Conservation (phyloP, 148 eudicot species). For the Vaccinium corymbosum region DNA sequence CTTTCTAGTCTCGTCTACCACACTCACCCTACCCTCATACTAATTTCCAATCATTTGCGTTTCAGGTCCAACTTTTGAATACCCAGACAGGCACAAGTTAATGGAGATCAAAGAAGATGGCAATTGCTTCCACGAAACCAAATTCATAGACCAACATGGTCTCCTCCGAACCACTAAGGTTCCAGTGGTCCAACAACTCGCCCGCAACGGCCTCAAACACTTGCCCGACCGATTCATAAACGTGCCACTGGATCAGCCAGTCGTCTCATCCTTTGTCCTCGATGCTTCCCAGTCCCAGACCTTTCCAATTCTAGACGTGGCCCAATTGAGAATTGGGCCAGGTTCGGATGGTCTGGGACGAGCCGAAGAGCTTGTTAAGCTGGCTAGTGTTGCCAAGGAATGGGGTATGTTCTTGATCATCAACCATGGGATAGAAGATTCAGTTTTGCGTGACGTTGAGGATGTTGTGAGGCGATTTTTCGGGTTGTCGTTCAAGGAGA, state of each 20-base stretch:
- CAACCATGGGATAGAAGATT: conserved; percentile 23
- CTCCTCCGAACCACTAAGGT: conserved; percentile 15
- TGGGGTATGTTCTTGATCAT: conserved; percentile 23
- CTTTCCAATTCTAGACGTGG: conserved; percentile 18
- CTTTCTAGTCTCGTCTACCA: too few relatives aligned
- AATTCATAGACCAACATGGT: conserved; percentile 22
- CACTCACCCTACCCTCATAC: too few relatives aligned
- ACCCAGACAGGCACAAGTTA: neutral
- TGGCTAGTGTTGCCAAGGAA: conserved; percentile 13
- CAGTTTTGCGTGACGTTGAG: conserved; percentile 13
- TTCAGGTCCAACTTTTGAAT: neutral
- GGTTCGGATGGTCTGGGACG: neutral
- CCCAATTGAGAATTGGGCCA: neutral
- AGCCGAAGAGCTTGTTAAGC: conserved; percentile 22
- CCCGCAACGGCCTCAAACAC: conserved; percentile 13
- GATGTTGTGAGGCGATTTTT: conserved; percentile 25
- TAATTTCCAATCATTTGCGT: neutral
- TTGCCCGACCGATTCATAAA: conserved; percentile 15
- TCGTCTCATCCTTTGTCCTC: neutral
- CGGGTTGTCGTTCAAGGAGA: conserved; percentile 24
- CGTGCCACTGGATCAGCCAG: neutral
- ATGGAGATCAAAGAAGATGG: conserved; percentile 6
- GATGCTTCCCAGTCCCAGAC: neutral
- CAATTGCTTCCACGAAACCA: conserved; percentile 20
- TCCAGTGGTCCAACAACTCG: conserved; percentile 30